Evolutionary conservation across 495 filamentous ascomycete genomes (phyloP).

Genomic region (Immersiella caudata): DNA sequence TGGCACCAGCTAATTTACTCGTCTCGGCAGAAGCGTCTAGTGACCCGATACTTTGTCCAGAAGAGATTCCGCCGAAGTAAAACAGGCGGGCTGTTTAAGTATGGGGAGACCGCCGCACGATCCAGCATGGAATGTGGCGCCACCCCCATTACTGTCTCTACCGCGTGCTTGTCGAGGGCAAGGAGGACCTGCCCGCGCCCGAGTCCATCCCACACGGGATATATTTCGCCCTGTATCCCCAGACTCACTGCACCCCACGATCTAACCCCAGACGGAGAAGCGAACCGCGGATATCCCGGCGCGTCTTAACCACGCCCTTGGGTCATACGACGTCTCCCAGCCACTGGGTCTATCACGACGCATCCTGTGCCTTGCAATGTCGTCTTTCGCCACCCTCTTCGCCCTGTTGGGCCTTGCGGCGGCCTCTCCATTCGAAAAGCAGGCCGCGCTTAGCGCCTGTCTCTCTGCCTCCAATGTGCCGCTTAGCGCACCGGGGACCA

Average conservation of each 20-base stretch:
- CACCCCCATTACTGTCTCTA: slow-evolving; percentile 23
- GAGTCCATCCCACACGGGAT: slow-evolving; percentile 18
- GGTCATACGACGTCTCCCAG: slow-evolving; percentile 6
- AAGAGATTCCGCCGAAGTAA: slow-evolving; percentile 6
- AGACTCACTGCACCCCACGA: slow-evolving; percentile 31
- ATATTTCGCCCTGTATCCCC: slow-evolving; percentile 36
- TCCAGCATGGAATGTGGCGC: slow-evolving; percentile 24
- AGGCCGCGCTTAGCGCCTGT: slow-evolving; percentile 44
- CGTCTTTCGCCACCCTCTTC: slow-evolving; percentile 19
- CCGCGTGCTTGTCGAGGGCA: slow-evolving; percentile 18
- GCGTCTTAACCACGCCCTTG: background rate
- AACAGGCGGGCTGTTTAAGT: slow-evolving; percentile 27
- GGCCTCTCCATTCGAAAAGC: slow-evolving; percentile 29
- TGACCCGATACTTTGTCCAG: slow-evolving; percentile 33
- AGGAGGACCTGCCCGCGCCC: slow-evolving; percentile 24
- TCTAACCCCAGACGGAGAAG: slow-evolving; percentile 23
- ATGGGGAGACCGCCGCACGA: slow-evolving; percentile 35
- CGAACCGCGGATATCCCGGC: slow-evolving; percentile 26
- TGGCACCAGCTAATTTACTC: slow-evolving; percentile 25
- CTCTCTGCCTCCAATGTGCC: slow-evolving; percentile 39
- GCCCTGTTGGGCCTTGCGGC: slow-evolving; percentile 32
- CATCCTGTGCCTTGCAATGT: slow-evolving; percentile 18
- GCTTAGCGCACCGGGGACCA: slow-evolving; percentile 36
- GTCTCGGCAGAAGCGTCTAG: slow-evolving; percentile 32
- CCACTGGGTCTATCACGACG: slow-evolving; percentile 26